Conservation (phyloP, 2,329 filamentous ascomycete species). For the Onygenales sp. region DNA sequence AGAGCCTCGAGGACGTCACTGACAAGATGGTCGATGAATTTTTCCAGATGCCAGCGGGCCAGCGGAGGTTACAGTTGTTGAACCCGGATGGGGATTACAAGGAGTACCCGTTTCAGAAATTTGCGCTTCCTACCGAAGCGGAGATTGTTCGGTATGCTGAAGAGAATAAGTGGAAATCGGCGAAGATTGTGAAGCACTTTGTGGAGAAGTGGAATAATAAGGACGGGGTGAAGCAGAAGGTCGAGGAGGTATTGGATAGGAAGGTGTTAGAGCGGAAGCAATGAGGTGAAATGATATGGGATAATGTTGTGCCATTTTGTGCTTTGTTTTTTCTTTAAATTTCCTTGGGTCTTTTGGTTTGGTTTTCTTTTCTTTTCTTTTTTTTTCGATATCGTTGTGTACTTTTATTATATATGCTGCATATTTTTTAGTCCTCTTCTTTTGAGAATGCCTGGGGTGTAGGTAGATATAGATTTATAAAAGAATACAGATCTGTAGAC, state of each 20-base stretch:
- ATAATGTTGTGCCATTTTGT: neutral
- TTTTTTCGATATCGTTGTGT: too few species aligned
- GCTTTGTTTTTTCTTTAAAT: neutral
- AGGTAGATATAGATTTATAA: too few species aligned
- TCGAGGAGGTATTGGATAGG: slow-evolving; percentile 57
- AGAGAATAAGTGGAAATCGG: slow-evolving; percentile 34
- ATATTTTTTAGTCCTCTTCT: too few species aligned
- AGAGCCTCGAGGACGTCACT: slow-evolving; percentile 58
- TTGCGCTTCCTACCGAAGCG: slow-evolving; percentile 65
- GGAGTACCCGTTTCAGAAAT: slow-evolving; percentile 60
- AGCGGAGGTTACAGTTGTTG: slow-evolving; percentile 50
- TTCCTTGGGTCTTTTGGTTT: too few species aligned
- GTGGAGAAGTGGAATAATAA: slow-evolving; percentile 51
- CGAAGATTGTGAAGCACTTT: slow-evolving; percentile 56
- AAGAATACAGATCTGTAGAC: too few species aligned
- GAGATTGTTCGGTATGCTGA: slow-evolving; percentile 37
- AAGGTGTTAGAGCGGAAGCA: slow-evolving; percentile 36
- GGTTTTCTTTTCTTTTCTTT: too few species aligned
- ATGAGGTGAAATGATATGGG: slow-evolving; percentile 15
- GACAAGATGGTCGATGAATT: slow-evolving; percentile 55
- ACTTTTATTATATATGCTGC: too few species aligned
- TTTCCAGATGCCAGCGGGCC: slow-evolving; percentile 46
- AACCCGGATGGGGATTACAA: slow-evolving; percentile 50
- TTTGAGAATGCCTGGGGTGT: too few species aligned
- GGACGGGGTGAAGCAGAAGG: slow-evolving; percentile 60